Percentiles rank a stretch among this genome's conserved stretches.
Evolutionary conservation across 2,329 filamentous ascomycete species (phyloP).

Genomic region (Cadophora luteo-olivacea): DNA sequence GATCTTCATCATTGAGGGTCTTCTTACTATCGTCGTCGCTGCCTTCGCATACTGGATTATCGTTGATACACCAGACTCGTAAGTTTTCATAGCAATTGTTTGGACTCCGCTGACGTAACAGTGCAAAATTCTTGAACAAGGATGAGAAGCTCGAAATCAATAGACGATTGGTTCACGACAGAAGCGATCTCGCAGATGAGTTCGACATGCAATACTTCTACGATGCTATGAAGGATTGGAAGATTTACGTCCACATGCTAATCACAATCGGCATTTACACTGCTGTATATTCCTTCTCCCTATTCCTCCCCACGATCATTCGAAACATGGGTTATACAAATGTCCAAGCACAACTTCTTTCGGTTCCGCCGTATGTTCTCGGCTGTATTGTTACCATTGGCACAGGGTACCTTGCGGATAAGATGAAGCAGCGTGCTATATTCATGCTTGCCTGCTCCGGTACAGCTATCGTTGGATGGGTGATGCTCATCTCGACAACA

Average conservation of each 20-base stretch:
- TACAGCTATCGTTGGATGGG: constrained; percentile 77
- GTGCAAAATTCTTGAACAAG: constrained; percentile 58
- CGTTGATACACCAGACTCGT: constrained; percentile 62
- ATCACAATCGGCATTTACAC: constrained; percentile 68
- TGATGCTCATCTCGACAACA: constrained; percentile 73
- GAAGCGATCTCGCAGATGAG: constrained; percentile 70
- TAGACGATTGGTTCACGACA: constrained; percentile 70
- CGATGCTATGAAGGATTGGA: constrained; percentile 67
- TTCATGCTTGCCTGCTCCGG: constrained; percentile 66
- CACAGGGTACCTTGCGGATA: constrained; percentile 77
- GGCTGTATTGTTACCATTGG: constrained; percentile 70
- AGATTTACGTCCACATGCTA: constrained; percentile 48
- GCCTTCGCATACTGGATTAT: constrained; percentile 56
- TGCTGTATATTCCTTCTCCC: constrained; percentile 50
- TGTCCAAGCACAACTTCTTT: constrained; percentile 55
- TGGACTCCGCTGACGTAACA: constrained; percentile 33
- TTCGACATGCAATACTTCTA: constrained; percentile 61
- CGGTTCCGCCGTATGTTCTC: constrained; percentile 63
- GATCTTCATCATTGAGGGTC: constrained; percentile 78
- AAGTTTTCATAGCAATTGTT: constrained; percentile 14
- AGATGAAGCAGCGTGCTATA: constrained; percentile 75
- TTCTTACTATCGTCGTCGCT: constrained; percentile 55
- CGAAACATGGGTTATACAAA: constrained; percentile 60
- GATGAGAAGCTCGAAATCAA: constrained; percentile 63
- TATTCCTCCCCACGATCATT: constrained; percentile 55